These are phyloP conservation scores for Fonsecaea multimorphosa DNA, from an alignment of 2,329 filamentous ascomycete species.

Conservation along the genomic window DNA sequence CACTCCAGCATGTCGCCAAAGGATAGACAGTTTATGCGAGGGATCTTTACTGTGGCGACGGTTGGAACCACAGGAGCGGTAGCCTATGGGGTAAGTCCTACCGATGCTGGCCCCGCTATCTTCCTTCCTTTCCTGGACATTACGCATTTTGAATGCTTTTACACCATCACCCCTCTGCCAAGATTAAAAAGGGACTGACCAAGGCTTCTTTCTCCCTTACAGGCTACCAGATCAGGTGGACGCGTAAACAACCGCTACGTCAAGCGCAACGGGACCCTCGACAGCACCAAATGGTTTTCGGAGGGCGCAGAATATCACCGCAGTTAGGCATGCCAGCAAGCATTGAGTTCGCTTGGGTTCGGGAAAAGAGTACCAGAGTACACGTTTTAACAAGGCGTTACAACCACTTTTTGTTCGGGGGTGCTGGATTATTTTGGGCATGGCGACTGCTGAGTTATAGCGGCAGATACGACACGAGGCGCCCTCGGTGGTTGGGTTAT, in stretches of 20 bases:
- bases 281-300: conserved; percentile 34
- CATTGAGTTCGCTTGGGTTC: neutral
- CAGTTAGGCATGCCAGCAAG: conserved; percentile 16
- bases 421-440: neutral
- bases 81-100: conserved; percentile 34
- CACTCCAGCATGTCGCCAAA: conserved; percentile 16
- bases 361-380: neutral
- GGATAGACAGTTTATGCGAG: conserved; percentile 25
- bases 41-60: conserved; percentile 29
- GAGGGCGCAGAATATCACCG: conserved; percentile 31
- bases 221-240: conserved; percentile 33
- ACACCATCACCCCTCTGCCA: too few species aligned
- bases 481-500: neutral
- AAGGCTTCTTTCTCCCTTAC: neutral
- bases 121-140: neutral
- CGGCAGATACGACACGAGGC: neutral
- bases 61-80: conserved; percentile 27
- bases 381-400: neutral
- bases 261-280: conserved; percentile 28
- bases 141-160: conserved; percentile 9
- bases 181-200: too few species aligned
- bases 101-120: conserved; percentile 10
- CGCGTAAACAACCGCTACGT: conserved; percentile 30
- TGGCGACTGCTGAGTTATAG: neutral
- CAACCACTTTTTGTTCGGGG: neutral